Base-by-base conservation (phyloP, 1,284 basidiomycete genomes). In the Marasmius sp. region DNA sequence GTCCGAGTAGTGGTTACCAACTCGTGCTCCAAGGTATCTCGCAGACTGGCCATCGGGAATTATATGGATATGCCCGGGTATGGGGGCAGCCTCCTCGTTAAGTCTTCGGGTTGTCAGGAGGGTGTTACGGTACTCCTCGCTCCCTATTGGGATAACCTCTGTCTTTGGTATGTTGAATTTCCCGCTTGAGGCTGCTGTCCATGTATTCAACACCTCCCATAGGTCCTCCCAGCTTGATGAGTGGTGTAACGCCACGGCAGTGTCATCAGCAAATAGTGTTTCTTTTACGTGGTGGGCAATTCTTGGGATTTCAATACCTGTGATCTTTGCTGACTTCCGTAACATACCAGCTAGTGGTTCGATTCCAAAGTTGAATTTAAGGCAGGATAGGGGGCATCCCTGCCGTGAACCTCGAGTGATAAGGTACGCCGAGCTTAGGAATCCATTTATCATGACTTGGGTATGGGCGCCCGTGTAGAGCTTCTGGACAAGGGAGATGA, bases 161-260 rank as follows among this genome's bases (percentile, higher is more conserved):
- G n/a, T n/a, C n/a, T n/a, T n/a, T n/a, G n/a, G n/a, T n/a, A n/a
- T 60, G 60, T 79, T 78, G 56, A 78, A 78, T 18, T 69, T 70
- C 0, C 74, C 74, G 0, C 67, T 68, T 1, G 75, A 71, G 0
- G 71, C 75, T 0, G 14, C 16, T 61, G 75, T 77, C 74, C 74
- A 76, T 0, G 33, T 57, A 1, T 68, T 38, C 0, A 77, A 67
- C 0, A 73, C 69, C 0, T 16, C 1, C n/a, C 65, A 20, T 0
- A 77, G 66, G 8, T 49, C 51, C 0, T 22, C 51, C 41, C 63
- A 69, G n/a, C 64, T 43, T 53, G 76, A 71, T 0, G 55, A 1
- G 5, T 67, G 50, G 0, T 51, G 48, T 0, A 77, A 61, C 1
- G 65, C 66, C 0, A n/a, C n/a, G n/a, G n/a, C n/a, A n/a, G 74